Conservation (phyloP, 2,329 filamentous ascomycete species). For the Arthrobotrys pseudoclavata region DNA sequence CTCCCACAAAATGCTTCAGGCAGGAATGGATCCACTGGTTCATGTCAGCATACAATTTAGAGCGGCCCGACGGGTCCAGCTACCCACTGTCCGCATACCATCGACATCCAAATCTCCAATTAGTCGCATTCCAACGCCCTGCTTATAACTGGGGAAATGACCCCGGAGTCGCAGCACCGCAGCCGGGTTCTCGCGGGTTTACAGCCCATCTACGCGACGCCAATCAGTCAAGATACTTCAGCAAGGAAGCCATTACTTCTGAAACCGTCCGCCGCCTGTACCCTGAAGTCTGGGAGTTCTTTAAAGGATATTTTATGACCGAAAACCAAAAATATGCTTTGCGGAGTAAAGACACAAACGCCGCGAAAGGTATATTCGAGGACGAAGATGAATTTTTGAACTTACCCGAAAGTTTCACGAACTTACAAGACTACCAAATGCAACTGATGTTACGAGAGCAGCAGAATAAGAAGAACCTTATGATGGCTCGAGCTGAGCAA, state of each 20-base stretch:
- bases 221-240: not conserved
- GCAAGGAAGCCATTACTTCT: not conserved
- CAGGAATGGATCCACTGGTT: constrained; percentile 17
- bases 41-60: not conserved
- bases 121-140: constrained; percentile 13
- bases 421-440: constrained; percentile 60
- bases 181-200: constrained; percentile 3
- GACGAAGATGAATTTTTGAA: not conserved
- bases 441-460: constrained; percentile 62
- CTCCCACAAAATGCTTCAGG: not conserved
- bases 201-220: constrained; percentile 1
- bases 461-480: constrained; percentile 61
- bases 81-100: not conserved
- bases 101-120: not conserved
- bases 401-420: not conserved
- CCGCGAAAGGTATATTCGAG: constrained; percentile 6
- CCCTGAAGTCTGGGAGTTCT: constrained; percentile 6
- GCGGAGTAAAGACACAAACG: not conserved
- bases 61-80: not conserved
- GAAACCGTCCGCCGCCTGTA: not conserved
- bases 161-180: not conserved
- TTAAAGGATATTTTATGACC: not conserved
- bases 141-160: not conserved
- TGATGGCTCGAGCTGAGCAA: constrained; percentile 43
- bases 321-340: not conserved